A percentile compares a stretch with the other conserved stretches of the same genome.
Evolutionary conservation across 352 stramenopile species (phyloP).

Genomic region (Hyaloperonospora arabidopsidis): DNA sequence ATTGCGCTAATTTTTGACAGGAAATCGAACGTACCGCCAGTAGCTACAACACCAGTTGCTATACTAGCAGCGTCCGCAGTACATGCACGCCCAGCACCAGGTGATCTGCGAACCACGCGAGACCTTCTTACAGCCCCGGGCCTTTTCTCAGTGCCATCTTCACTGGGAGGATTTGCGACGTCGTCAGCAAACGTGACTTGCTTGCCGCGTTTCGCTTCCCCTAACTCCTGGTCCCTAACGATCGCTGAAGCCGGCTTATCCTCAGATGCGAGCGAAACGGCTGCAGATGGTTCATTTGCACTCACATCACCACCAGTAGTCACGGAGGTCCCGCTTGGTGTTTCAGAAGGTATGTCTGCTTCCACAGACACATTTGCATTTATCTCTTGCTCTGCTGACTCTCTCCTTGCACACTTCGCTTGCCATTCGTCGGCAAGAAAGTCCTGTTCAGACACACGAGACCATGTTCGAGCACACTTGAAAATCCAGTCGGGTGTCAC

Average conservation of each 20-base stretch:
- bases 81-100: conserved; percentile 17
- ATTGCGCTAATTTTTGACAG: conserved; percentile 66
- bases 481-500: conserved; percentile 78
- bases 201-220: conserved; percentile 29
- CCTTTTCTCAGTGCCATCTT: conserved; percentile 23
- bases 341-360: conserved; percentile 1
- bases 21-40: conserved; percentile 78
- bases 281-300: conserved; percentile 6
- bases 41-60: conserved; percentile 61
- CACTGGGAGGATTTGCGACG: conserved; percentile 19
- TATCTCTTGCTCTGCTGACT: conserved; percentile 12
- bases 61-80: conserved; percentile 19
- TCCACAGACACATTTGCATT: conserved; percentile 3
- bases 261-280: conserved; percentile 7
- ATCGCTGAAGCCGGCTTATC: conserved; percentile 18
- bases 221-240: conserved; percentile 13
- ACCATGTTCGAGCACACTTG: conserved; percentile 69
- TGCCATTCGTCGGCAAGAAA: conserved; percentile 67
- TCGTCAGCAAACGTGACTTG: conserved; percentile 54
- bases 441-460: conserved; percentile 44
- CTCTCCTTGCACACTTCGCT: conserved; percentile 30
- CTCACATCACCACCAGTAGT: conserved; percentile 9
- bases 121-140: conserved; percentile 27
- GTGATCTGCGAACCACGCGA: conserved; percentile 24
- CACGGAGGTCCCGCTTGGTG: conserved; percentile 1